These are phyloP conservation scores for Ustilago nuda DNA, from an alignment of 1,284 basidiomycete genomes.

Conservation along the genomic window DNA sequence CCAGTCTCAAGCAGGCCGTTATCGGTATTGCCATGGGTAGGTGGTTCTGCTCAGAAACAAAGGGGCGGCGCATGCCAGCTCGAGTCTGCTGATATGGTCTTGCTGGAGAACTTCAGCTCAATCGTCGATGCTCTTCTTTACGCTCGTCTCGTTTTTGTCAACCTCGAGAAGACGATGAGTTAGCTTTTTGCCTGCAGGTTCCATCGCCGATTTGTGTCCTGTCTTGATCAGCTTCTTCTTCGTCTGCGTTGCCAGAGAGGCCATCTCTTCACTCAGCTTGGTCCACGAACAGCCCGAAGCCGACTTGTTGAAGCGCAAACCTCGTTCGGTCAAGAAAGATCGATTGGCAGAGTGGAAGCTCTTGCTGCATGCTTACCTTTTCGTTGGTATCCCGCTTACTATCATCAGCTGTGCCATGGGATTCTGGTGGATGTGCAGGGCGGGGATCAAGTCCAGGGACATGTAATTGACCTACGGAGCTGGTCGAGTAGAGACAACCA, in stretches of 20 bases:
- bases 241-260: conserved; percentile 71
- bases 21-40: conserved; percentile 72
- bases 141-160: conserved; percentile 78
- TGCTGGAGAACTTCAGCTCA: conserved; percentile 51
- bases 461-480: conserved; percentile 73
- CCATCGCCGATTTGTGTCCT: conserved; percentile 78
- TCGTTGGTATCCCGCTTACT: conserved; percentile 74
- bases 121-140: conserved; percentile 55
- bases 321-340: conserved; percentile 74
- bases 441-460: conserved; percentile 52
- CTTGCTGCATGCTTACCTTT: conserved; percentile 76
- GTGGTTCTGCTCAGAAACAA: conserved; percentile 67
- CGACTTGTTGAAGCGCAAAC: conserved; percentile 70
- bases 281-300: conserved; percentile 76
- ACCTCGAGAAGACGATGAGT: conserved; percentile 73
- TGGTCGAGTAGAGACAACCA: conserved; percentile 68
- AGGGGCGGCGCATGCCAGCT: conserved; percentile 46
- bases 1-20: conserved; percentile 71
- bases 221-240: conserved; percentile 74
- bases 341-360: conserved; percentile 73
- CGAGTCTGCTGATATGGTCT: conserved; percentile 57
- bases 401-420: conserved; percentile 71
- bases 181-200: conserved; percentile 68
- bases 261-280: conserved; percentile 71
- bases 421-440: conserved; percentile 72